Evolutionary conservation across 2,329 filamentous ascomycete genomes (phyloP), one percentile per base, ranked within the genome.

Genomic region (Diplodia corticola): DNA sequence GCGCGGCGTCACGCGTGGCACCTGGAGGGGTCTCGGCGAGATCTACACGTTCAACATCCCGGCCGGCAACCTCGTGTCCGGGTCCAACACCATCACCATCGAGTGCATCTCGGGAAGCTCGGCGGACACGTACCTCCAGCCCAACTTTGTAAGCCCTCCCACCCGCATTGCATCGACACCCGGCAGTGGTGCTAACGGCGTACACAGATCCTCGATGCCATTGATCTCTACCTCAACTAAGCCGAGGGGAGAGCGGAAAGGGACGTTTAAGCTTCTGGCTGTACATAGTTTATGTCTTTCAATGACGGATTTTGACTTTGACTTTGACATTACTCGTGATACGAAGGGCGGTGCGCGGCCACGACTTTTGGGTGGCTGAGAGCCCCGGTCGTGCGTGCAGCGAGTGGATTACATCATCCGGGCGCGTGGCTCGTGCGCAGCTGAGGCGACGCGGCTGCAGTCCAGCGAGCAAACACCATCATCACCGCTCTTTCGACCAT

Each of bases 1-100:
- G 9, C 82, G 88, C 20, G 88, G 88, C 10, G 82, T 90, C 2
- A 90, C 88, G 0, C 80, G 88, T 12, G 88, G 88, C 13, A 86
- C 86, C 0, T 90, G 90, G 71, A 80, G 87, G 9, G 88, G 88
- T 0, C 78, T 81, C 63, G 87, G 87, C 5, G 88, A 91, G 70
- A 82, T 89, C 9, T 90, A 90, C 71, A 82, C 87, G 67, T 83
- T 86, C 55, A 78, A 76, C 22, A 84, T 90, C 59, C 86, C 88
- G 0, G 77, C 83, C 1, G 87, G 86, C 0, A 87, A 80, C 2
- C 80, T 91, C 53, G 57, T 61, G 2, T 78, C 79, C 17, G 88
- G 88, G 0, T 76, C 76, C 6, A 91, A 90, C 72, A 89, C 85
- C 37, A 84, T 90, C 63, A 86, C 82, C 9, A 86, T 90, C 68